Evolutionary conservation across 768 basidiomycete species (phyloP).

Genomic region (Rhodocollybia butyracea): DNA sequence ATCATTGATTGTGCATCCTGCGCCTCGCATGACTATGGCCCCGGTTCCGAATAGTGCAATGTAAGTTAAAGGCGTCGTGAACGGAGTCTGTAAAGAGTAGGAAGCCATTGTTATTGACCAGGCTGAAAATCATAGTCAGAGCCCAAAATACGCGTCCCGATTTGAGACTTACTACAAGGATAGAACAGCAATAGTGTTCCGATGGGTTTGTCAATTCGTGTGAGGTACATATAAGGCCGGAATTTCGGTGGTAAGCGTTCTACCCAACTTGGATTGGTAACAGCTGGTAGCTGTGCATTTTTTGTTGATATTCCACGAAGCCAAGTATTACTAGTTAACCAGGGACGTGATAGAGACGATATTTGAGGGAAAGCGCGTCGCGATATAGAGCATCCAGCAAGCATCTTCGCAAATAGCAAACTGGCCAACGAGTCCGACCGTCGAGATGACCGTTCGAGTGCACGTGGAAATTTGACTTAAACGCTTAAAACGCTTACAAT

Average conservation of each 20-base stretch:
- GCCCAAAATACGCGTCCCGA: not conserved
- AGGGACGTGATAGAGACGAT: not conserved
- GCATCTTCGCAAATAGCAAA: not conserved
- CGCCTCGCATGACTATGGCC: slow-evolving; percentile 93
- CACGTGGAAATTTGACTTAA: too few species aligned
- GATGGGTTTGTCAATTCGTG: slow-evolving; percentile 93
- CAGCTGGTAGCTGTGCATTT: not conserved
- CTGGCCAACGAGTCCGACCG: not conserved
- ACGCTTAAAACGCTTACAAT: too few species aligned
- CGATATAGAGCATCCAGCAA: not conserved
- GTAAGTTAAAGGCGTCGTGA: slow-evolving; percentile 69
- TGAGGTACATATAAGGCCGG: slow-evolving; percentile 81
- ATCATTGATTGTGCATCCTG: slow-evolving; percentile 98
- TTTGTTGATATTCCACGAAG: not conserved
- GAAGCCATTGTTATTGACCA: slow-evolving; percentile 99
- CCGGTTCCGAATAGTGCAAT: slow-evolving; percentile 84
- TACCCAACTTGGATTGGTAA: slow-evolving; percentile 47
- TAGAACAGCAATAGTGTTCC: slow-evolving; percentile 89
- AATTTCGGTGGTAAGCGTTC: slow-evolving; percentile 56
- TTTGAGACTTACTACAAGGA: slow-evolving; percentile 75
- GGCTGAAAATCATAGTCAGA: slow-evolving; percentile 42
- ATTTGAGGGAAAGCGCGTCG: not conserved
- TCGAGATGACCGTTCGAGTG: too few species aligned
- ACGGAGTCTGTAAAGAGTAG: slow-evolving; percentile 69
- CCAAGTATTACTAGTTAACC: not conserved